phyloP scores from a whole-genome alignment of 257 asterid genomes.

The Nicotiana paniculata region DNA sequence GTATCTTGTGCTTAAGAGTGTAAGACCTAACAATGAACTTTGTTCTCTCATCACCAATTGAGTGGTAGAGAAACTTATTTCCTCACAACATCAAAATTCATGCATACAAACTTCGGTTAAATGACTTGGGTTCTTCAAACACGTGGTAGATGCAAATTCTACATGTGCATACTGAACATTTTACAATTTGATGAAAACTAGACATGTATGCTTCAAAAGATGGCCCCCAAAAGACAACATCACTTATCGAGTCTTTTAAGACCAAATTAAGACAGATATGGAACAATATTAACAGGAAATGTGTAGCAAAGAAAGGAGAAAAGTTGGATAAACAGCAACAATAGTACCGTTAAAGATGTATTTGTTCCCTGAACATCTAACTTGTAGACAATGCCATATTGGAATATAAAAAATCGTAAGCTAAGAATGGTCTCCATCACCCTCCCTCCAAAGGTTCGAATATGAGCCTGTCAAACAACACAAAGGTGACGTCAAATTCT shows the following conservation, averaged over 20 bases:
- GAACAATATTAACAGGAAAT: background rate
- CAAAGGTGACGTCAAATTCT: slow-evolving; percentile 3
- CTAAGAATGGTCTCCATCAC: slow-evolving; percentile 87
- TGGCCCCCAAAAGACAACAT: background rate
- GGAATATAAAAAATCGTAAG: slow-evolving; percentile 88
- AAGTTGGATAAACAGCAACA: slow-evolving; percentile 1
- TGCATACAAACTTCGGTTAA: background rate
- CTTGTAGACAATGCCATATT: slow-evolving; percentile 88
- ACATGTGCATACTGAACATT: background rate
- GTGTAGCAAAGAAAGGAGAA: too few species aligned
- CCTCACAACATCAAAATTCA: background rate
- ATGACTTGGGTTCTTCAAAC: background rate
- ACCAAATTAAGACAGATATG: background rate
- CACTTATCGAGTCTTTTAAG: background rate
- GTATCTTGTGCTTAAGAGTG: background rate
- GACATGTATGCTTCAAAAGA: background rate
- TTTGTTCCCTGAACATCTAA: slow-evolving; percentile 51
- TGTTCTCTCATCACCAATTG: background rate
- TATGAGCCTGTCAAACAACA: slow-evolving; percentile 72
- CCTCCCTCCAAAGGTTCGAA: slow-evolving; percentile 83
- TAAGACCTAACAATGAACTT: background rate
- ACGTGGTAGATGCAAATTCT: background rate
- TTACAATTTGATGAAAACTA: background rate
- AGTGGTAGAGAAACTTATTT: background rate
- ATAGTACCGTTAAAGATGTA: slow-evolving; percentile 73